Base-by-base conservation (phyloP, 768 basidiomycete species). In the Collybiopsis luxurians region DNA sequence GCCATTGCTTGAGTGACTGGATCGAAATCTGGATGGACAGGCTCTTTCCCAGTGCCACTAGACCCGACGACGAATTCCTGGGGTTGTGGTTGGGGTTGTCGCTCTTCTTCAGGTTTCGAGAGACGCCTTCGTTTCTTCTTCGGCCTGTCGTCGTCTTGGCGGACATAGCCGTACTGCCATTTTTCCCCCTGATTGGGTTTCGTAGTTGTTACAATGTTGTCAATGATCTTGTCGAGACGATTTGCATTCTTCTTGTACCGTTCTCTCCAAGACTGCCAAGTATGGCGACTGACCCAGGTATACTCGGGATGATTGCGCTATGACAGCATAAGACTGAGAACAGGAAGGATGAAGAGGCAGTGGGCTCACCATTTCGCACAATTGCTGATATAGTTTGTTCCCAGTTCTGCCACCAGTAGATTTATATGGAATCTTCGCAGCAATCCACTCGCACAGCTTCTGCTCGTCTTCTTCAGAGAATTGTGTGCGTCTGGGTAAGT, bases 261-360 rank as follows among this genome's bases (percentile, higher is more conserved):
- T 65, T 93, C 90, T 26, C 91, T 82, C 90, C 90, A 93, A 15
- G 90, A 93, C 61, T 92, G 89, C 90, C 90, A 93, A 2, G 90
- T 91, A 66, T 93, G 90, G 15, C 90, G 84, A 24, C 75, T 78
- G 19, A 91, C 91, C 90, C 90, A 92, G 0, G 80, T 75, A 63
- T 83, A 91, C 60, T 89, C 88, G 1, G 89, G 85, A 59, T 90
- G 86, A 49, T 71, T 70, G 47, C 74, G 75, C 89, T 91, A 61
- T 9, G 15, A 46, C 21, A 43, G 48, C 2, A 17, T 30, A 31
- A 38, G 17, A 17, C 39, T 12, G 36, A 45, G 5, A 17, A 19
- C 13, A n/a, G 13, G 28, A 19, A 31, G 3, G n/a, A 46, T 55
- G 9, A 31, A 10, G 36, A 65, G 17, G 12, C 23, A 13, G 44